Evolutionary conservation across 1,284 basidiomycete species (phyloP), one percentile per base, ranked within the genome.

Genomic region (Ustilago xerochloae): DNA sequence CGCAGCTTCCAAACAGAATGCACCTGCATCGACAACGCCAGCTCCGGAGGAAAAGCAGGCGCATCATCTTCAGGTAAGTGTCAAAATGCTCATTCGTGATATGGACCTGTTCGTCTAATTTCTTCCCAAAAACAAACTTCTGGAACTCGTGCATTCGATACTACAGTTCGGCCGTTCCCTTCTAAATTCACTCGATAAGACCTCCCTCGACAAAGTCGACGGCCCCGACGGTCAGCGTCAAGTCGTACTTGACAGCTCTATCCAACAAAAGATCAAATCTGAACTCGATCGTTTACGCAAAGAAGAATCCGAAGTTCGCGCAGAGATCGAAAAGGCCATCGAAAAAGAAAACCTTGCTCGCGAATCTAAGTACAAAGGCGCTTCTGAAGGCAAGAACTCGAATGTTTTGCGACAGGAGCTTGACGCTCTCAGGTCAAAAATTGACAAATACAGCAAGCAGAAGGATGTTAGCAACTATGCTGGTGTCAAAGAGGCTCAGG

Each of bases 381-480:
- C 49, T 6, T 78, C 74, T 13, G 72, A 79, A 43, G 78, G 78
- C 43, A 78, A 78, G 65, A 80, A 77, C 74, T 77, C 74, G 46
- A 70, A 69, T 22, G 58, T 80, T 10, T 54, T 82, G 16, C 61
- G 74, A 41, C 77, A 81, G 53, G 78, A 82, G 49, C 68, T 82
- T 13, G 75, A 81, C n/a, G 62, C 69, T 48, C 61, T 82, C n/a
- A 58, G 73, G 69, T 85, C 85, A 54, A 91, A 91, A 82, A 89
- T 93, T 28, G 91, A 92, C 78, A 88, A 89, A 79, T 92, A 90
- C 84, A 89, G 91, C 63, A 83, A 87, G 29, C 87, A 89, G 55
- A 88, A 87, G 65, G 87, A 88, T 57, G 85, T 91, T 10, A 84
- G 85, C 9, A 88, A 89, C 56, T 88, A 88, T 60, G 87, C 89